Conservation (phyloP, 495 filamentous ascomycete species). For the Thozetella sp. region DNA sequence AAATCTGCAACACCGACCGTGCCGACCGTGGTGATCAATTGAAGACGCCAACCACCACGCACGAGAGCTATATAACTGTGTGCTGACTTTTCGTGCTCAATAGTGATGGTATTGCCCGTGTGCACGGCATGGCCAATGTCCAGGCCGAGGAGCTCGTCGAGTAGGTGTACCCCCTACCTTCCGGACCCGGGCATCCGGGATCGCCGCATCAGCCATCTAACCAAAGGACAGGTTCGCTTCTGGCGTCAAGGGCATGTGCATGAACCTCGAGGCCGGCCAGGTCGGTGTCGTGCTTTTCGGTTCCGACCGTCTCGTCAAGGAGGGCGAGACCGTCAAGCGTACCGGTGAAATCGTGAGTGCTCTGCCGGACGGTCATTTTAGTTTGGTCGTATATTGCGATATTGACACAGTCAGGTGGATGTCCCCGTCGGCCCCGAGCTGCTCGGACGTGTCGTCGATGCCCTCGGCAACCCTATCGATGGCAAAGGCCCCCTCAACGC, state of each 20-base stretch:
- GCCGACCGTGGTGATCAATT: conserved; percentile 6
- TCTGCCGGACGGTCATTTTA: not conserved
- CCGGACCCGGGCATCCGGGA: conserved; percentile 4
- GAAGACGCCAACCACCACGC: not conserved
- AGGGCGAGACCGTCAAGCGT: conserved; percentile 99
- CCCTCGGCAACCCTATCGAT: conserved; percentile 97
- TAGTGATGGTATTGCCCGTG: conserved; percentile 99
- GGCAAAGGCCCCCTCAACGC: conserved; percentile 96
- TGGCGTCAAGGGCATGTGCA: conserved; percentile 99
- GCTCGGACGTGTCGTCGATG: conserved; percentile 97
- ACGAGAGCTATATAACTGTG: conserved; percentile 4
- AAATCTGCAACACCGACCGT: not conserved
- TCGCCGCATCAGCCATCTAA: conserved; percentile 23
- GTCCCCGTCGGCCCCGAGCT: conserved; percentile 92
- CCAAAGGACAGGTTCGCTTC: conserved; percentile 83
- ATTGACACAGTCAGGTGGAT: conserved; percentile 69
- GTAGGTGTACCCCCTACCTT: conserved; percentile 61
- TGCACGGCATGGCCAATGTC: conserved; percentile 99
- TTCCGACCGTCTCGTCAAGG: conserved; percentile 99
- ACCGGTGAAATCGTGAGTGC: conserved; percentile 95
- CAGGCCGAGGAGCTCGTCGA: conserved; percentile 99
- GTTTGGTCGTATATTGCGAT: no score
- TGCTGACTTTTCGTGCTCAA: conserved; percentile 37
- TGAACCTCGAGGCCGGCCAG: conserved; percentile 99
- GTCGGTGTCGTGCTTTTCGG: conserved; percentile 99